phyloP scores from a whole-genome alignment of 2,329 filamentous ascomycete genomes.

The Paraphaeosphaeria sporulosa region DNA sequence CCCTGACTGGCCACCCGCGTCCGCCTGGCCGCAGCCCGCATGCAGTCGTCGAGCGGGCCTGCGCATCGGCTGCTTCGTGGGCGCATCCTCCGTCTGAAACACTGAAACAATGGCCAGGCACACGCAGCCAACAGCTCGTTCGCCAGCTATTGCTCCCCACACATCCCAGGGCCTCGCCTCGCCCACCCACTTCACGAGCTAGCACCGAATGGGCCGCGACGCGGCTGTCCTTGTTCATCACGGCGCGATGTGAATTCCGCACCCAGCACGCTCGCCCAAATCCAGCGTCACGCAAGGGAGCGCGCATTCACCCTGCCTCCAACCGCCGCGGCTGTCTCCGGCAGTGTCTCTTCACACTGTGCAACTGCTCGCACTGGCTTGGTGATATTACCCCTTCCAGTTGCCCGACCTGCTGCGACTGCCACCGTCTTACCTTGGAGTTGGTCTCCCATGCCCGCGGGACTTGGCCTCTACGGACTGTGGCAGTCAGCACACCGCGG shows the following conservation, averaged over 20 bases:
- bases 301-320: background rate
- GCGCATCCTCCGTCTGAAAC: background rate
- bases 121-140: background rate
- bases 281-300: background rate
- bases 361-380: slow-evolving; percentile 8
- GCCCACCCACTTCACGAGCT: background rate
- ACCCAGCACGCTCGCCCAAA: background rate
- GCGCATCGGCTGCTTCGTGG: background rate
- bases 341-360: slow-evolving; percentile 4
- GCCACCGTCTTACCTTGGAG: slow-evolving; percentile 4
- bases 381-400: slow-evolving; percentile 9
- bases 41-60: background rate
- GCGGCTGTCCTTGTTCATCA: background rate
- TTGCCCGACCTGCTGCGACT: slow-evolving; percentile 11
- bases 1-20: slow-evolving; percentile 1
- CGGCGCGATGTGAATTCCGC: background rate
- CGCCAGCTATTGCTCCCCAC: background rate
- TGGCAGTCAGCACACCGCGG: slow-evolving; percentile 9
- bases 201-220: background rate
- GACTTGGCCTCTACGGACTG: slow-evolving; percentile 7
- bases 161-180: background rate
- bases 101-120: slow-evolving; percentile 8
- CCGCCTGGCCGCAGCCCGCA: background rate
- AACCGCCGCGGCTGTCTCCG: slow-evolving; percentile 6
- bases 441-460: slow-evolving; percentile 1